These are phyloP conservation scores for Penicillium sp. DNA, from an alignment of 2,329 filamentous ascomycete species.

Conservation along the genomic window DNA sequence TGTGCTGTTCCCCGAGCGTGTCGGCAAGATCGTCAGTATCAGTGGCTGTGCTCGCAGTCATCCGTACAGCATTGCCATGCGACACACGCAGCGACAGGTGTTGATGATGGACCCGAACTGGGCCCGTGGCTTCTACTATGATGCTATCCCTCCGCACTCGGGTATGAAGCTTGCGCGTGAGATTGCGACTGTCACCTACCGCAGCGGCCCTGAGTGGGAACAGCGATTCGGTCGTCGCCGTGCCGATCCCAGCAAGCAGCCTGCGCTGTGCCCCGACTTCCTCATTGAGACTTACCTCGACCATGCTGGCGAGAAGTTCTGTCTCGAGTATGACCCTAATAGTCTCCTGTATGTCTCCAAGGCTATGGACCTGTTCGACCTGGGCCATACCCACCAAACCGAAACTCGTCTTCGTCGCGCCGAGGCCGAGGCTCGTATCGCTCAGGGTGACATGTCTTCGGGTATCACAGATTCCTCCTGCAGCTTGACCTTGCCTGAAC, in stretches of 20 bases:
- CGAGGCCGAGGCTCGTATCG: slow-evolving; percentile 60
- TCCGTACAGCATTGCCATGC: slow-evolving; percentile 98
- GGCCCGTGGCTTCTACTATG: slow-evolving; percentile 94
- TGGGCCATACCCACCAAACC: slow-evolving; percentile 70
- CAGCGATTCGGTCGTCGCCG: slow-evolving; percentile 84
- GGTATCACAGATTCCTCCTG: slow-evolving; percentile 56
- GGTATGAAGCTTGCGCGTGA: slow-evolving; percentile 98
- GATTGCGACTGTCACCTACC: slow-evolving; percentile 96
- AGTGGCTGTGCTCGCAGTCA: slow-evolving; percentile 92
- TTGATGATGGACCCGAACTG: slow-evolving; percentile 99
- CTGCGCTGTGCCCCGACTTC: slow-evolving; percentile 95
- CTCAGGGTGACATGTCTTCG: slow-evolving; percentile 43
- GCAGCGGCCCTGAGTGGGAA: slow-evolving; percentile 97
- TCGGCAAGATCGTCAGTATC: slow-evolving; percentile 81
- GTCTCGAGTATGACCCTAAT: slow-evolving; percentile 93
- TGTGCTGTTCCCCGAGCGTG: slow-evolving; percentile 76
- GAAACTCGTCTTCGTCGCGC: slow-evolving; percentile 63
- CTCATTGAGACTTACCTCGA: slow-evolving; percentile 97
- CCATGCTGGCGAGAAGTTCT: slow-evolving; percentile 98
- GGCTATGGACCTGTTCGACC: slow-evolving; percentile 97
- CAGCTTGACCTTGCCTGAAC: slow-evolving; percentile 76
- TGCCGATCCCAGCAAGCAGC: slow-evolving; percentile 81
- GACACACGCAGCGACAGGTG: slow-evolving; percentile 94
- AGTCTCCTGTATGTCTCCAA: slow-evolving; percentile 95
- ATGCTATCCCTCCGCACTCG: slow-evolving; percentile 80